Evolutionary conservation across 1,284 basidiomycete genomes (phyloP).

Genomic region (Ganoderma leucocontextum): DNA sequence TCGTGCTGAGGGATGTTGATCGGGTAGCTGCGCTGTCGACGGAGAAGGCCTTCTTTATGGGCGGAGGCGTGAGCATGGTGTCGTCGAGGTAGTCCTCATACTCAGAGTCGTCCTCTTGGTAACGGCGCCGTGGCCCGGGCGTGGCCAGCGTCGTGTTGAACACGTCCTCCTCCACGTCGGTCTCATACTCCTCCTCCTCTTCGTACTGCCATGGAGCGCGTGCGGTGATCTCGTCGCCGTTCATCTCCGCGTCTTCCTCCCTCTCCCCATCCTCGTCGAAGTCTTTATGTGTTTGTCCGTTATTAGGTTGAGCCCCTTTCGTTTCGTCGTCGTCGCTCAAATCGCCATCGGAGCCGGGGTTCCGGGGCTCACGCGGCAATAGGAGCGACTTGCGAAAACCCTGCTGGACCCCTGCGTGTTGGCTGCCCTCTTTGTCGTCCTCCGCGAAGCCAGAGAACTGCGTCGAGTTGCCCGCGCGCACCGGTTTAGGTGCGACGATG

Average conservation of each 20-base stretch:
- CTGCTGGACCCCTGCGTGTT: conserved; percentile 45
- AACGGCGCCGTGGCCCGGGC: conserved; percentile 45
- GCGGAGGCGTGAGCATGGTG: conserved; percentile 39
- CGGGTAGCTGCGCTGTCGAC: conserved; percentile 45
- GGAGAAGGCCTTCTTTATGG: conserved; percentile 22
- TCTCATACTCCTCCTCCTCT: conserved; percentile 61
- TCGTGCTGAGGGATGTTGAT: conserved; percentile 55
- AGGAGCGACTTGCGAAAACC: conserved; percentile 70
- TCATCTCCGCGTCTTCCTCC: conserved; percentile 36
- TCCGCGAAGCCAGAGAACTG: conserved; percentile 44
- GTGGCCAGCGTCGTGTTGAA: conserved; percentile 74
- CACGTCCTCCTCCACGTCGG: conserved; percentile 52
- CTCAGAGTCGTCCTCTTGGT: conserved; percentile 47
- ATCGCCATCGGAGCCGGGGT: conserved; percentile 64
- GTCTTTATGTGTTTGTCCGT: conserved; percentile 34
- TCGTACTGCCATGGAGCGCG: conserved; percentile 46
- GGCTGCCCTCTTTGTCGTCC: conserved; percentile 34
- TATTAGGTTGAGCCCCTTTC: conserved; percentile 40
- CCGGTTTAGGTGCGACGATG: conserved; percentile 33
- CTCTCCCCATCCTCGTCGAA: conserved; percentile 39
- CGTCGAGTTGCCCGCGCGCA: conserved; percentile 28
- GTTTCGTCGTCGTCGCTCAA: conserved; percentile 58
- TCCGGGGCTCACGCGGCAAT: conserved; percentile 62
- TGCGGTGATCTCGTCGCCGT: conserved; percentile 36
- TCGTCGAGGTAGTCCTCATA: conserved; percentile 56